Evolutionary conservation across 2,329 filamentous ascomycete genomes (phyloP).

Genomic region (Ophiocordyceps camponoti-saundersi): DNA sequence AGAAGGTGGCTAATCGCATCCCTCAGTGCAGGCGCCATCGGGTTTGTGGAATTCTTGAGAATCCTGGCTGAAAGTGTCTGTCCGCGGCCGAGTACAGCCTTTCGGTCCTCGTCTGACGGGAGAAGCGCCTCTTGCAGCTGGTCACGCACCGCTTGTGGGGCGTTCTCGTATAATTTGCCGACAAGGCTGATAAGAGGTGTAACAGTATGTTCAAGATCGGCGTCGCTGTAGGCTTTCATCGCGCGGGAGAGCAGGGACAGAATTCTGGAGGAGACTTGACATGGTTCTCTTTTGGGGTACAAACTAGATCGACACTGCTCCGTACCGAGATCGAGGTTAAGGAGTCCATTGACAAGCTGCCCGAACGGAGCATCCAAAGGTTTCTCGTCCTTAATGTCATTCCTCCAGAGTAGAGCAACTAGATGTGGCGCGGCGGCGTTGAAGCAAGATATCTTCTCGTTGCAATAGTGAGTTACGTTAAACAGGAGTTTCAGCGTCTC

Average conservation of each 20-base stretch:
- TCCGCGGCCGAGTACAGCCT: slow-evolving; percentile 59
- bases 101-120: slow-evolving; percentile 60
- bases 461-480: slow-evolving; percentile 66
- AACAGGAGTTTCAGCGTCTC: slow-evolving; percentile 82
- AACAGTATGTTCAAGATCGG: slow-evolving; percentile 54
- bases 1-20: slow-evolving; percentile 62
- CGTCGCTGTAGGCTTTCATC: slow-evolving; percentile 43
- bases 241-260: slow-evolving; percentile 54
- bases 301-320: slow-evolving; percentile 36
- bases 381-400: slow-evolving; percentile 37
- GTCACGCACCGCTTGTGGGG: slow-evolving; percentile 41
- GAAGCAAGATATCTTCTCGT: slow-evolving; percentile 44
- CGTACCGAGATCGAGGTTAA: slow-evolving; percentile 56
- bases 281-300: slow-evolving; percentile 47
- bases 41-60: slow-evolving; percentile 60
- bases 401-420: slow-evolving; percentile 48
- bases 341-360: slow-evolving; percentile 60
- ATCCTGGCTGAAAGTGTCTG: slow-evolving; percentile 60
- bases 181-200: slow-evolving; percentile 62
- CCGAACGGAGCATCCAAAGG: slow-evolving; percentile 59
- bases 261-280: slow-evolving; percentile 44
- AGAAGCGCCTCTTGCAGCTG: slow-evolving; percentile 53
- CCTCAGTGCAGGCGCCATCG: slow-evolving; percentile 53
- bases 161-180: slow-evolving; percentile 51
- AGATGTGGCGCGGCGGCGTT: slow-evolving; percentile 52